Evolutionary conservation across 352 stramenopile genomes (phyloP).

Genomic region (Phytophthora litchii): DNA sequence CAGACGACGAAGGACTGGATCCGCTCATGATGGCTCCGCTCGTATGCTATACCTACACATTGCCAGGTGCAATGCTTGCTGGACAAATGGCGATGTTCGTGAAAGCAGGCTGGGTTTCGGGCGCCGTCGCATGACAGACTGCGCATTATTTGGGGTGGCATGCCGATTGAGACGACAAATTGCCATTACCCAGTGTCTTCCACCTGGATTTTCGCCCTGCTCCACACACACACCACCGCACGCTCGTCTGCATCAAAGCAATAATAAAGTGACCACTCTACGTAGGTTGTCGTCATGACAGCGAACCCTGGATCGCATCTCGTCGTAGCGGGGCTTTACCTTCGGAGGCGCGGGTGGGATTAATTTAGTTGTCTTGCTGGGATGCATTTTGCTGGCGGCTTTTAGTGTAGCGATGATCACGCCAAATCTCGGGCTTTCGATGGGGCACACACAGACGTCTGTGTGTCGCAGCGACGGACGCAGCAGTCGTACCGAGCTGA

Average conservation of each 20-base stretch:
- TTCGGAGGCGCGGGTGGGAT: neutral
- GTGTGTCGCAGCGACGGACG: conserved; percentile 8
- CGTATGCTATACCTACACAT: neutral
- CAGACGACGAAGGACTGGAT: conserved; percentile 25
- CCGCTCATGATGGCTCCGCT: conserved; percentile 20
- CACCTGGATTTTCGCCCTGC: conserved; percentile 32
- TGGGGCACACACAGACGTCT: neutral
- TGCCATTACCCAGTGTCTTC: neutral
- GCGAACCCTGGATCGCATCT: neutral
- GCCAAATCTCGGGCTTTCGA: conserved; percentile 10
- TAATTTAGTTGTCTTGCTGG: neutral
- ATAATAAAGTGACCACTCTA: neutral
- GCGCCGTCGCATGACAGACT: conserved; percentile 9
- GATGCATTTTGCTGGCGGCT: neutral
- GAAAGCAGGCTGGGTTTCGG: conserved; percentile 18
- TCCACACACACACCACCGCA: conserved; percentile 19
- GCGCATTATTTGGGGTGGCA: neutral
- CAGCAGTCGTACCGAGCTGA: conserved; percentile 5
- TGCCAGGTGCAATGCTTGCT: conserved; percentile 13
- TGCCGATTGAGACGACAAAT: neutral
- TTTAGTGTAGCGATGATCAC: conserved; percentile 5
- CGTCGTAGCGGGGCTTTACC: neutral
- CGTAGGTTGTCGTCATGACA: neutral
- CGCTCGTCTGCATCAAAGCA: conserved; percentile 16
- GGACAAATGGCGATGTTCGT: conserved; percentile 5